These are phyloP conservation scores for Bimuria novae-zelandiae DNA, from an alignment of 2,329 filamentous ascomycete genomes.

Conservation along the genomic window DNA sequence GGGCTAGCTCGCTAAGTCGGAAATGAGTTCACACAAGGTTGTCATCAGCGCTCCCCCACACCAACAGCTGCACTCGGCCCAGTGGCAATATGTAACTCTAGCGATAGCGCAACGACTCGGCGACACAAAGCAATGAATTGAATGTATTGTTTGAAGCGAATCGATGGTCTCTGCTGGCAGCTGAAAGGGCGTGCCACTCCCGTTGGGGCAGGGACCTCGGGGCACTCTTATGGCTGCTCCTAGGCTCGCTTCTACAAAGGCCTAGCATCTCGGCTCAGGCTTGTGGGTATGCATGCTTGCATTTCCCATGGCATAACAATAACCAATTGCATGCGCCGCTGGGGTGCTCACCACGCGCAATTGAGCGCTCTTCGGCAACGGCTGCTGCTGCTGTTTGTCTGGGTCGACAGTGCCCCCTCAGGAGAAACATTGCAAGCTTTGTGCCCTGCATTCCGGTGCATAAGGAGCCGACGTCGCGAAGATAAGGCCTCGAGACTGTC, in stretches of 20 bases:
- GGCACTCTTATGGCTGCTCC: constrained; percentile 17
- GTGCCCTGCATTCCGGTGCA: constrained; percentile 5
- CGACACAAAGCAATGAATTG: neutral
- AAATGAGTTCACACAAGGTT: constrained; percentile 12
- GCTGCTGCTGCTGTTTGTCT: neutral
- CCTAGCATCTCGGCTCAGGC: constrained; percentile 26
- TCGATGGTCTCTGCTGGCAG: neutral
- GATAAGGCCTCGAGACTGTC: constrained; percentile 13
- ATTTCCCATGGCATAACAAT: constrained; percentile 20
- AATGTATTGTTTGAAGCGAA: neutral
- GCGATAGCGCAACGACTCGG: neutral
- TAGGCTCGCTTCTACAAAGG: constrained; percentile 25
- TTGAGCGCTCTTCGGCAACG: neutral
- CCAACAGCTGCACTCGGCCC: neutral
- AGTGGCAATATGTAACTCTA: neutral
- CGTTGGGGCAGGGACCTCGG: constrained; percentile 3
- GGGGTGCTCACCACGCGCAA: neutral
- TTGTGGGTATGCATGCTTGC: constrained; percentile 23
- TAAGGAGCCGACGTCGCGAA: constrained; percentile 14
- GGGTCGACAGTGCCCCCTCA: neutral
- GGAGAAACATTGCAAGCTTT: neutral
- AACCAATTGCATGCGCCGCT: neutral
- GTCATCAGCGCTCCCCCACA: constrained; percentile 9
- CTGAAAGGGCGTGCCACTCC: constrained; percentile 2
- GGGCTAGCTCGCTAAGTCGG: constrained; percentile 13